These are phyloP conservation scores for Trematosphaeria pertusa DNA, from an alignment of 2,329 filamentous ascomycete genomes.

Conservation along the genomic window DNA sequence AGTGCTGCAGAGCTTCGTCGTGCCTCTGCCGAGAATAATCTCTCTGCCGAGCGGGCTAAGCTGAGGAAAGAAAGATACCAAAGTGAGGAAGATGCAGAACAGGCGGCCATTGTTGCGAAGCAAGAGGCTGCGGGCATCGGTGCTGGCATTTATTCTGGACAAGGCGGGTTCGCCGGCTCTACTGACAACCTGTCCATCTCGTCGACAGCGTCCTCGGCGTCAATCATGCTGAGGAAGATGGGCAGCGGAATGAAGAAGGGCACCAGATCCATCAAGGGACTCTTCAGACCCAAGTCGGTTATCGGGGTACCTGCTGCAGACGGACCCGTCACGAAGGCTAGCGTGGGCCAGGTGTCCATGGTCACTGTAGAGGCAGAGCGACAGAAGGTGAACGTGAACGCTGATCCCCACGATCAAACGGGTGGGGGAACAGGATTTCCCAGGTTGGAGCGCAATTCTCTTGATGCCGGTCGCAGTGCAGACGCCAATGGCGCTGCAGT, in stretches of 20 bases:
- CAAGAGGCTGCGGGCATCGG: constrained; percentile 94
- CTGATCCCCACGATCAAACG: constrained; percentile 69
- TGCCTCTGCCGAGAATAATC: constrained; percentile 70
- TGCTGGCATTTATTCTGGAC: constrained; percentile 89
- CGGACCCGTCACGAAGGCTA: constrained; percentile 67
- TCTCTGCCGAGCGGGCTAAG: constrained; percentile 59
- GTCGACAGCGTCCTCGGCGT: constrained; percentile 87
- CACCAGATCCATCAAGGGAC: constrained; percentile 85
- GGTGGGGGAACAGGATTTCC: constrained; percentile 82
- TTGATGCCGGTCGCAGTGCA: constrained; percentile 68
- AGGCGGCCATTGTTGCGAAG: constrained; percentile 86
- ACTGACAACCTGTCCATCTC: constrained; percentile 95
- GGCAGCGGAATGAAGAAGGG: constrained; percentile 97
- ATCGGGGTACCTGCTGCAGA: constrained; percentile 79
- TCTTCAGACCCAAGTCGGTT: constrained; percentile 94
- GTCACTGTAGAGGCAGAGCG: constrained; percentile 94
- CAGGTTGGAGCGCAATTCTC: constrained; percentile 80
- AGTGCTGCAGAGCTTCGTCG: constrained; percentile 89
- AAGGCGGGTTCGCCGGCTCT: constrained; percentile 84
- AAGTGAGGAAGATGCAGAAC: constrained; percentile 82
- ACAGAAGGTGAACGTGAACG: constrained; percentile 79
- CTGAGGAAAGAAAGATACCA: constrained; percentile 56
- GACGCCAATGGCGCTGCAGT: constrained; percentile 46
- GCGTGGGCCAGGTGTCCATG: constrained; percentile 88
- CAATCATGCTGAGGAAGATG: constrained; percentile 98